Percentiles rank a stretch among this genome's conserved stretches.
These are phyloP conservation scores for Fusarium circinatum DNA, from an alignment of 2,329 filamentous ascomycete species.

Conservation along the genomic window DNA sequence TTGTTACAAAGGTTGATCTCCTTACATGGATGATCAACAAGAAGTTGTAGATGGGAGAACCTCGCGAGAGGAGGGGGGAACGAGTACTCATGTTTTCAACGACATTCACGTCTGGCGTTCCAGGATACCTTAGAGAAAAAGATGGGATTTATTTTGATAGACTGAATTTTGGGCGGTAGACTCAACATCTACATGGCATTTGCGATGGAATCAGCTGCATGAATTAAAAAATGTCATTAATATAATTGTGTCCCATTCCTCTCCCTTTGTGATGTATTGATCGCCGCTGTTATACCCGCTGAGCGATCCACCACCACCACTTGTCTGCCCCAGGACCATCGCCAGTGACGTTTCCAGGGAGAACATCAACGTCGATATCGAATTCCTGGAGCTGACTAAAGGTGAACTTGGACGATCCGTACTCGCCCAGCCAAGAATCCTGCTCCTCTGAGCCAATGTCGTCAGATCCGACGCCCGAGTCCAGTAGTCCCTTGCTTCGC, in stretches of 20 bases:
- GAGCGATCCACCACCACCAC: constrained; percentile 93
- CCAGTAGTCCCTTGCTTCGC: constrained; percentile 82
- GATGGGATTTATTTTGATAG: constrained; percentile 29
- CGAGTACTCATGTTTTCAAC: constrained; percentile 48
- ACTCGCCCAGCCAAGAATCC: constrained; percentile 86
- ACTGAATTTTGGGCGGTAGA: constrained; percentile 47
- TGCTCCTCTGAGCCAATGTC: constrained; percentile 73
- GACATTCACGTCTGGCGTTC: constrained; percentile 47
- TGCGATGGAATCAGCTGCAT: constrained; percentile 27
- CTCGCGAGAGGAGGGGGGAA: constrained; percentile 41
- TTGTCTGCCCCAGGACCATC: constrained; percentile 77
- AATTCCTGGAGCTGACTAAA: constrained; percentile 88
- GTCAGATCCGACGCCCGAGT: constrained; percentile 78
- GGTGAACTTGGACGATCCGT: constrained; percentile 78
- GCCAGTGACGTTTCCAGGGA: constrained; percentile 76
- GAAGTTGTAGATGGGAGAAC: constrained; percentile 46
- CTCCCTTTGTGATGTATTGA: background rate
- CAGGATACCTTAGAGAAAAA: constrained; percentile 40
- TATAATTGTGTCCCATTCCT: constrained; percentile 26
- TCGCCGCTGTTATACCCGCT: constrained; percentile 54
- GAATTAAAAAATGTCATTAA: constrained; percentile 43
- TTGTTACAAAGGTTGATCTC: constrained; percentile 97
- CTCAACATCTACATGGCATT: constrained; percentile 55
- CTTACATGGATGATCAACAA: constrained; percentile 89
- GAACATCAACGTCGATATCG: constrained; percentile 79